phyloP scores from a whole-genome alignment of 495 filamentous ascomycete species.

The Talaromyces proteolyticus region DNA sequence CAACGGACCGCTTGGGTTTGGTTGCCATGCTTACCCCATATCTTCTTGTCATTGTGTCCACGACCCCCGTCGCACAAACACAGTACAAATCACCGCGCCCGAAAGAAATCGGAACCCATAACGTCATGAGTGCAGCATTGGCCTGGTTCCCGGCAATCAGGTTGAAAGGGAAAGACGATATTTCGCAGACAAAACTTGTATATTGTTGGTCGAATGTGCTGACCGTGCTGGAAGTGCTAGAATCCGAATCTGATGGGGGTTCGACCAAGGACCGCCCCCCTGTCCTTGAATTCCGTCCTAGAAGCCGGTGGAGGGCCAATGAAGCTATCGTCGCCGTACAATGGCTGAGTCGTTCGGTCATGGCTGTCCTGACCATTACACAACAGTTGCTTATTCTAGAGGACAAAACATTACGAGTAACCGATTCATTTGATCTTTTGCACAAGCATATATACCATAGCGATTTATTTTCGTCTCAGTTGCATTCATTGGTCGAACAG shows the following conservation, averaged over 20 bases:
- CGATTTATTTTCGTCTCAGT: constrained; percentile 79
- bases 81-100: constrained; percentile 88
- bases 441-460: constrained; percentile 88
- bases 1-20: constrained; percentile 82
- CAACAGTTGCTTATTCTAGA: constrained; percentile 90
- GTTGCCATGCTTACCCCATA: constrained; percentile 97
- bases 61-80: constrained; percentile 90
- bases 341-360: constrained; percentile 91
- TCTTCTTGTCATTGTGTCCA: constrained; percentile 91
- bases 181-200: constrained; percentile 65
- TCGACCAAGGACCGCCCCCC: constrained; percentile 63
- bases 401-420: constrained; percentile 79
- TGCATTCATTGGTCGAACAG: constrained; percentile 78
- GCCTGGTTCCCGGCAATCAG: constrained; percentile 97
- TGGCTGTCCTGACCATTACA: constrained; percentile 87
- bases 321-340: constrained; percentile 96
- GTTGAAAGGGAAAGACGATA: constrained; percentile 65
- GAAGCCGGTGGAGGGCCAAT: constrained; percentile 87
- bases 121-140: constrained; percentile 85
- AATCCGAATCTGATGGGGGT: constrained; percentile 56
- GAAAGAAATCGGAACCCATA: constrained; percentile 83
- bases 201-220: constrained; percentile 98
- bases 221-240: constrained; percentile 82
- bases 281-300: constrained; percentile 69
- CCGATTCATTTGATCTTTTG: constrained; percentile 88